Evolutionary conservation across 2,329 filamentous ascomycete species (phyloP).

Genomic region (Penicillium sp.): DNA sequence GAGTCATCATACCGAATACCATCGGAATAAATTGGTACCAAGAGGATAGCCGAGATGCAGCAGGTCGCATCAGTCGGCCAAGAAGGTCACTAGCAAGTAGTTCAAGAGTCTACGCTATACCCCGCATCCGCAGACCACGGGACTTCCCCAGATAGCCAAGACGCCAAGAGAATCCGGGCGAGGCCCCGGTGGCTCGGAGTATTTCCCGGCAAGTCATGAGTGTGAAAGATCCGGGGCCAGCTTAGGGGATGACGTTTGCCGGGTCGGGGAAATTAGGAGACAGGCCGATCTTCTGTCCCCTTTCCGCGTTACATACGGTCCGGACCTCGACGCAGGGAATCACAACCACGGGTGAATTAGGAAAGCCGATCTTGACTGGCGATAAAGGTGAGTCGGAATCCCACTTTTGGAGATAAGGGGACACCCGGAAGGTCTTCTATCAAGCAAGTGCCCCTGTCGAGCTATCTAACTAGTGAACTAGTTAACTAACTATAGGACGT

Average conservation of each 20-base stretch:
- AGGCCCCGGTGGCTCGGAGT: constrained; percentile 2
- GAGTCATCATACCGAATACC: neutral
- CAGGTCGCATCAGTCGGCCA: neutral
- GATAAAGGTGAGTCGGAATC: constrained; percentile 2
- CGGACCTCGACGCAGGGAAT: constrained; percentile 3
- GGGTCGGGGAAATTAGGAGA: constrained; percentile 23
- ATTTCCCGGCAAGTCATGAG: constrained; percentile 3
- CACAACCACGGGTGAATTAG: constrained; percentile 24
- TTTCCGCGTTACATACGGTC: constrained; percentile 16
- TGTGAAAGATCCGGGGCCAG: neutral
- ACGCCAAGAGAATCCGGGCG: constrained; percentile 11
- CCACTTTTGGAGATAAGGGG: neutral
- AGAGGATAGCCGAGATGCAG: neutral
- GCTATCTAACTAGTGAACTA: too few species aligned
- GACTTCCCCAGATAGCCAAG: constrained; percentile 25
- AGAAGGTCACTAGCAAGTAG: neutral
- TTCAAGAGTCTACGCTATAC: constrained; percentile 11
- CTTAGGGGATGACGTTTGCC: constrained; percentile 13
- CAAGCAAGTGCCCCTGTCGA: too few species aligned
- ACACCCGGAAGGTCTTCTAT: too few species aligned
- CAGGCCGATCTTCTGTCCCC: constrained; percentile 5
- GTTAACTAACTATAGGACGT: neutral
- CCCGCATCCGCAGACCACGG: constrained; percentile 23
- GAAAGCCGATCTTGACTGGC: constrained; percentile 18
- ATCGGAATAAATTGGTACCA: neutral